These are phyloP conservation scores for Penicillium concentricum DNA, from an alignment of 2,329 filamentous ascomycete genomes.

Conservation along the genomic window DNA sequence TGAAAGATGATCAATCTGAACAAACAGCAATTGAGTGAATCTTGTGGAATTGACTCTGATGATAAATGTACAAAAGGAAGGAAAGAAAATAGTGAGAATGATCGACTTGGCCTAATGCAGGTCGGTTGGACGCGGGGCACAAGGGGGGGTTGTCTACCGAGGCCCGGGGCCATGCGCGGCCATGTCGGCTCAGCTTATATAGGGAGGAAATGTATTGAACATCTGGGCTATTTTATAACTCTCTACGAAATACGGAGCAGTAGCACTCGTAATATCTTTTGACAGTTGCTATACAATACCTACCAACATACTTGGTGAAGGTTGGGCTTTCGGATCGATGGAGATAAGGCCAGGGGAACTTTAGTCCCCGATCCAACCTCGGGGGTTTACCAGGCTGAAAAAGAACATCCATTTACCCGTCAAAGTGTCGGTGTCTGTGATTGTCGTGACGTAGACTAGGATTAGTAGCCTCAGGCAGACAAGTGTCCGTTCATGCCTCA, in stretches of 20 bases:
- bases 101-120: constrained; percentile 12
- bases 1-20: neutral
- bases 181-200: neutral
- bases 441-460: neutral
- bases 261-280: neutral
- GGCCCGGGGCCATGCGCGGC: constrained; percentile 28
- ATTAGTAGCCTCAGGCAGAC: too few relatives aligned
- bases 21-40: constrained; percentile 1
- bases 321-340: neutral
- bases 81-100: constrained; percentile 1
- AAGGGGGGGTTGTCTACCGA: constrained; percentile 18
- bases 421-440: neutral
- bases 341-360: neutral
- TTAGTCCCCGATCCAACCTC: neutral
- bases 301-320: neutral
- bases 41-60: neutral
- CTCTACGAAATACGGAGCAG: neutral
- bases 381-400: neutral
- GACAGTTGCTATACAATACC: neutral
- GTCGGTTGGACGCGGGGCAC: constrained; percentile 25
- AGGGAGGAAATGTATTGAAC: neutral
- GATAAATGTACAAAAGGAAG: neutral
- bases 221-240: neutral
- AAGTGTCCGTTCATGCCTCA: neutral
- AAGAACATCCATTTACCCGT: constrained; percentile 4